Percentiles rank a stretch among this genome's conserved stretches.
phyloP scores from a whole-genome alignment of 176 grass and related monocot genomes.

The Pontederia paniculata region DNA sequence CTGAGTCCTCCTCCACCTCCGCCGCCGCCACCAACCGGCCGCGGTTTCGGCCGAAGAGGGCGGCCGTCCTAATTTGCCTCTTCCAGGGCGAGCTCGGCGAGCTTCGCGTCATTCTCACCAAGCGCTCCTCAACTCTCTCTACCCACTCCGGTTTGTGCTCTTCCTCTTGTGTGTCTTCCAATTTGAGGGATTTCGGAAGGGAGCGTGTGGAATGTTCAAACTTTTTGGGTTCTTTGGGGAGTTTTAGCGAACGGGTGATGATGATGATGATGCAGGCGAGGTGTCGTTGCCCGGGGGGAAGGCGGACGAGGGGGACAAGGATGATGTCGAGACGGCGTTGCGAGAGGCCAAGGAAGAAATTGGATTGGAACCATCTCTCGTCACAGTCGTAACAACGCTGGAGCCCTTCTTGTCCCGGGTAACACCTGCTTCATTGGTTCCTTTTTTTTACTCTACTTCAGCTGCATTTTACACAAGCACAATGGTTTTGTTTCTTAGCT shows the following conservation, averaged over 20 bases:
- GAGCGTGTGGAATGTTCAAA: not conserved
- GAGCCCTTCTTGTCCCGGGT: slow-evolving; percentile 63
- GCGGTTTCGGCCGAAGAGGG: slow-evolving; percentile 38
- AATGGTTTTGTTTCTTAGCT: too few relatives aligned
- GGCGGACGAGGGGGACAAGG: slow-evolving; percentile 49
- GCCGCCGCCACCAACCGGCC: not conserved
- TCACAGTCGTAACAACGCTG: slow-evolving; percentile 40
- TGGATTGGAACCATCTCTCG: slow-evolving; percentile 41
- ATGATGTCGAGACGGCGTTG: slow-evolving; percentile 50
- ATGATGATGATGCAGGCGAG: slow-evolving; percentile 31
- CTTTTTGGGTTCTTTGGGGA: not conserved
- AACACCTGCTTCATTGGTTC: not conserved
- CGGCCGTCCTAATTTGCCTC: slow-evolving; percentile 54
- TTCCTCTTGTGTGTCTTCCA: not conserved
- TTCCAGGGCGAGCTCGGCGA: slow-evolving; percentile 36
- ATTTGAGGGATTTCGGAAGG: not conserved
- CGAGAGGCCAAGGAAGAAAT: slow-evolving; percentile 63
- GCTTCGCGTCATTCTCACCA: slow-evolving; percentile 59
- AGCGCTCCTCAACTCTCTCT: slow-evolving; percentile 51
- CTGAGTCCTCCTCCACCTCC: not conserved
- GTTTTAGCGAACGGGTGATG: not conserved
- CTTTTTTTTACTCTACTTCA: too few relatives aligned
- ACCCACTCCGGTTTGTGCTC: slow-evolving; percentile 45
- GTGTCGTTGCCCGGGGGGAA: slow-evolving; percentile 72
- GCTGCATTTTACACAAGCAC: too few relatives aligned